phyloP scores from a whole-genome alignment of 495 filamentous ascomycete genomes.

The Trichoderma asperelloides region DNA sequence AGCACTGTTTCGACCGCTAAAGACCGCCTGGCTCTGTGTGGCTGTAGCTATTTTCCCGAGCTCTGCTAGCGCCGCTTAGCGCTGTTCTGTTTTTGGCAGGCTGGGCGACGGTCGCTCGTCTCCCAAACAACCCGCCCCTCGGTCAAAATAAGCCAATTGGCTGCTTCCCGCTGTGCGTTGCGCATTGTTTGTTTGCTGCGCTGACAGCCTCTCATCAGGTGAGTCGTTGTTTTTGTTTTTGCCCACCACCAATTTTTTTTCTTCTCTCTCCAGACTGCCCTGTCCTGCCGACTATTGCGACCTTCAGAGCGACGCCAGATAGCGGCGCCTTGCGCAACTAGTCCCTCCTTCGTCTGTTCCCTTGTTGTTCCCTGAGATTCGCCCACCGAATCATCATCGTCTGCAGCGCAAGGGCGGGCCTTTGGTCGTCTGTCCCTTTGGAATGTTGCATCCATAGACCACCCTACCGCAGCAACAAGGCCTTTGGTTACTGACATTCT shows the following conservation, averaged over 20 bases:
- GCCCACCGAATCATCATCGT: not conserved
- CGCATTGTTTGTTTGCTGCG: slow-evolving; percentile 8
- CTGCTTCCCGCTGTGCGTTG: not conserved
- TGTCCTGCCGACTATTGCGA: not conserved
- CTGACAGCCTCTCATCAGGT: not conserved
- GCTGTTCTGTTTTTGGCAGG: slow-evolving; percentile 5
- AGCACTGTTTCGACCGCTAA: not conserved
- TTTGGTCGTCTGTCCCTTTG: slow-evolving; percentile 12
- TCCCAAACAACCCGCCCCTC: slow-evolving; percentile 7
- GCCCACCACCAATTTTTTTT: not conserved
- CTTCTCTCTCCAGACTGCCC: not conserved
- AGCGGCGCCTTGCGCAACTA: not conserved
- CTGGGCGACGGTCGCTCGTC: not conserved
- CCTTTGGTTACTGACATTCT: slow-evolving; percentile 17
- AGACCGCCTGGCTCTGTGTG: not conserved
- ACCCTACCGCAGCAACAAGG: slow-evolving; percentile 9
- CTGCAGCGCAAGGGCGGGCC: slow-evolving; percentile 3
- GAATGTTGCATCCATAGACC: not conserved
- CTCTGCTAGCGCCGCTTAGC: not conserved
- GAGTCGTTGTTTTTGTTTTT: not conserved
- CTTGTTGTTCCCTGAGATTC: not conserved
- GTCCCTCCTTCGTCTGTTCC: not conserved
- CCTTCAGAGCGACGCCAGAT: not conserved
- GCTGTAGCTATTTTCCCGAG: not conserved
- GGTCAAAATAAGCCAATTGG: not conserved